Conservation (phyloP, 495 filamentous ascomycete genomes). For the Xylaria longipes region DNA sequence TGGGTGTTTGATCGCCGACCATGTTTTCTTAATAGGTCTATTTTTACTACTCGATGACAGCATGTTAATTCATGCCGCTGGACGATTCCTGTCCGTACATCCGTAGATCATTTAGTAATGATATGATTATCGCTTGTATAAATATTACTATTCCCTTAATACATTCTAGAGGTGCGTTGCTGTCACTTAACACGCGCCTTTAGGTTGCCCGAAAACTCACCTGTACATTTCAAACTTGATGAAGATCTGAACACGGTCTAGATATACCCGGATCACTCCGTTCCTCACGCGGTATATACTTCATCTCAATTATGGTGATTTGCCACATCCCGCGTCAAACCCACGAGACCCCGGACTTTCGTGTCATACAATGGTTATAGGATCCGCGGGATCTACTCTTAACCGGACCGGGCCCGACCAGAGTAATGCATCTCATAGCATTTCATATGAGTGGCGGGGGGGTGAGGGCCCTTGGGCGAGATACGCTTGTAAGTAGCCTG, state of each 20-base stretch:
- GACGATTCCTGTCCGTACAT: background rate
- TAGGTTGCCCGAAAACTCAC: background rate
- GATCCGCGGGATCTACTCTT: constrained; percentile 20
- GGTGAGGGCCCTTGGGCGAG: background rate
- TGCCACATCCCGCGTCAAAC: background rate
- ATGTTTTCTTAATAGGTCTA: background rate
- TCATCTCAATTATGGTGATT: background rate
- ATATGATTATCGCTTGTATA: background rate
- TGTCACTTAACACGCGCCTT: background rate
- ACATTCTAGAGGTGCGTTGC: background rate
- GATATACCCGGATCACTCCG: background rate
- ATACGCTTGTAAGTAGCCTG: background rate
- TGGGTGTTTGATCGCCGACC: constrained; percentile 7
- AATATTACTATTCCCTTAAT: background rate
- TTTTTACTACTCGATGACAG: background rate
- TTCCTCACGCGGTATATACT: background rate
- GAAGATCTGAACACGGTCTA: background rate
- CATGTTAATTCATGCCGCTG: background rate
- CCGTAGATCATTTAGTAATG: background rate
- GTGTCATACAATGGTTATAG: background rate
- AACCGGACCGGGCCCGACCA: background rate
- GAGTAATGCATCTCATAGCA: background rate
- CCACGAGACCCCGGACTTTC: background rate
- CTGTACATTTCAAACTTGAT: background rate
- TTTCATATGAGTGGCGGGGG: background rate